Base-by-base conservation (phyloP, 2,329 filamentous ascomycete genomes). In the Didymella glomerata region DNA sequence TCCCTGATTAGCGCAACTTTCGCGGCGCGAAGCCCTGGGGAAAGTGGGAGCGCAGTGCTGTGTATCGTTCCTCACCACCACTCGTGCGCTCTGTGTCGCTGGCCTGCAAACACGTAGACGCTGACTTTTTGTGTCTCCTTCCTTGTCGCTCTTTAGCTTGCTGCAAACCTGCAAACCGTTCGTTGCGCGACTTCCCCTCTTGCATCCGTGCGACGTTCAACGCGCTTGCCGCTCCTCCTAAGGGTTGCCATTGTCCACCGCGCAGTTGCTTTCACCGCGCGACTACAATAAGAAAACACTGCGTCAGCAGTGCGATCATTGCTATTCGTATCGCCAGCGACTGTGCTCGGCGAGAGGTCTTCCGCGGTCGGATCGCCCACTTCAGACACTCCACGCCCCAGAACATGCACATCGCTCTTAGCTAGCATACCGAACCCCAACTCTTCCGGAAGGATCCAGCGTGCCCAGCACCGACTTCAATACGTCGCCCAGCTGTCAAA, bases 371-470 rank as follows among this genome's bases (percentile, higher is more conserved):
- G 67, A 64, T 66, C 63, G 65, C 40, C 64, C 57, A 64, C 63
- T 65, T 73, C 73, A 70, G 58, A 77, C 75, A 68, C 61, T 47
- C 61, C 53, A 34, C 67, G 73, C 73, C 62, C 67, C 65, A 57
- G 68, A 62, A 70, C 63, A 76, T 77, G 75, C 74, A 63, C 70
- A 61, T 59, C 57, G 62, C 63, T 48, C 50, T 44, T 52, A 54
- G 28, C 54, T 74, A 73, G 63, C 65, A 65, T 41, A 36, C 27
- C 30, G 51, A 60, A 62, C 52, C 46, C 60, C 57, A 56, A 59
- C 18, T 48, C 46, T 48, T 55, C 44, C 59, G 32, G 47, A 50
- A 50, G 25, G 34, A 44, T 40, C 54, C 59, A 63, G 47, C 32
- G 46, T 38, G 44, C 62, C 62, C 57, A 62, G 57, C 61, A 51